phyloP scores from a whole-genome alignment of 768 basidiomycete genomes.

The Tylopilus sp. region DNA sequence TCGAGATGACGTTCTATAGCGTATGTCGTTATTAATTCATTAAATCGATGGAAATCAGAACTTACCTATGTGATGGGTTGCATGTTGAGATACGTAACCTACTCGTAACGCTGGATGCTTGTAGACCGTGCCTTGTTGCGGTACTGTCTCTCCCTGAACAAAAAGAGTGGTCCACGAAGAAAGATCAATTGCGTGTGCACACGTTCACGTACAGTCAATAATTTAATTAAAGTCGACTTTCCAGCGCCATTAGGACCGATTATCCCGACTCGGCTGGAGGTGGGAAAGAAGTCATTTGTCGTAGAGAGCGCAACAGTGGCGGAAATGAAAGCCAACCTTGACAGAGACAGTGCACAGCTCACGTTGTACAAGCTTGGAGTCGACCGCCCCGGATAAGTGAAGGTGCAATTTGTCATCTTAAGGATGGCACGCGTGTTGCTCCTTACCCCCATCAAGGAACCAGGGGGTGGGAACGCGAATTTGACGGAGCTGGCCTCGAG shows the following conservation, averaged over 20 bases:
- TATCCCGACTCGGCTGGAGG: constrained; percentile 79
- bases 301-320: constrained; percentile 17
- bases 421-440: constrained; percentile 95
- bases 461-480: constrained; percentile 94
- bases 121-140: constrained; percentile 89
- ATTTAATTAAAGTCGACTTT: constrained; percentile 93
- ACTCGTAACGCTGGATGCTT: constrained; percentile 93
- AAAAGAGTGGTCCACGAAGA: constrained; percentile 10
- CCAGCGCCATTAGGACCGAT: constrained; percentile 94
- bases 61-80: constrained; percentile 90
- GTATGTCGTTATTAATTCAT: constrained; percentile 21
- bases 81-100: constrained; percentile 97
- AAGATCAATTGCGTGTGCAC: constrained; percentile 3
- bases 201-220: constrained; percentile 64
- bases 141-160: constrained; percentile 79
- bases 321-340: constrained; percentile 53
- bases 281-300: constrained; percentile 18
- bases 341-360: constrained; percentile 90
- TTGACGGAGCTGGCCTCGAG: constrained; percentile 90
- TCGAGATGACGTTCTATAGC: constrained; percentile 81
- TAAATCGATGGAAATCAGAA: constrained; percentile 9
- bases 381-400: constrained; percentile 84
- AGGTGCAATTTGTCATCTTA: constrained; percentile 88
- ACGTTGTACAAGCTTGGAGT: constrained; percentile 82
- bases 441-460: constrained; percentile 94